phyloP scores from a whole-genome alignment of 257 asterid genomes.

The Parsonsia alboflavescens region DNA sequence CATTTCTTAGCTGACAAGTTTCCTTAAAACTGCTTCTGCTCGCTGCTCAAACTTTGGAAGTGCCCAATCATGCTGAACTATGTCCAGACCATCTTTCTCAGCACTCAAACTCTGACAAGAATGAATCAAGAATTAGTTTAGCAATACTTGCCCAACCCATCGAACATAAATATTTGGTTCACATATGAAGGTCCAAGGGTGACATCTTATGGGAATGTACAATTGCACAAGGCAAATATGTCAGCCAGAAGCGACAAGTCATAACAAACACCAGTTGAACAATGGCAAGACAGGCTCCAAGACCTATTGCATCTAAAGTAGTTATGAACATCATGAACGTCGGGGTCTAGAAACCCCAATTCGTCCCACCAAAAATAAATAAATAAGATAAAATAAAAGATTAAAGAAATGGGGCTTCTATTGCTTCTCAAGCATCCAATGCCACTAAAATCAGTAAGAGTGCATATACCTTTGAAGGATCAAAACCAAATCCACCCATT shows the following conservation, averaged over 20 bases:
- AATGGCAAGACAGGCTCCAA: background rate
- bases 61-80: constrained; percentile 87
- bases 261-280: background rate
- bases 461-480: constrained; percentile 71
- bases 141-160: background rate
- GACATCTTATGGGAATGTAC: background rate
- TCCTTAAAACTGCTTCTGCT: constrained; percentile 76
- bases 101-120: constrained; percentile 76
- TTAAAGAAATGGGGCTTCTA: background rate
- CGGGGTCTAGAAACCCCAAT: background rate
- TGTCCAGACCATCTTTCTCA: constrained; percentile 74
- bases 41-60: constrained; percentile 85
- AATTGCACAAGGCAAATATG: background rate
- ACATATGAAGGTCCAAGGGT: background rate
- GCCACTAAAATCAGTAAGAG: background rate
- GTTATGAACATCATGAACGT: background rate
- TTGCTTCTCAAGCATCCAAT: background rate
- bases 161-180: background rate
- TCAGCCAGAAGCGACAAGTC: background rate
- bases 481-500: constrained; percentile 92
- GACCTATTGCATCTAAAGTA: background rate
- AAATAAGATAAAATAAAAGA: too few relatives aligned
- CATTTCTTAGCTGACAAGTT: constrained; percentile 39
- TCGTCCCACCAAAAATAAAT: background rate
- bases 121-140: constrained; percentile 10